Conservation (phyloP, 2,329 filamentous ascomycete genomes). For the Taxawa tesnikishii region DNA sequence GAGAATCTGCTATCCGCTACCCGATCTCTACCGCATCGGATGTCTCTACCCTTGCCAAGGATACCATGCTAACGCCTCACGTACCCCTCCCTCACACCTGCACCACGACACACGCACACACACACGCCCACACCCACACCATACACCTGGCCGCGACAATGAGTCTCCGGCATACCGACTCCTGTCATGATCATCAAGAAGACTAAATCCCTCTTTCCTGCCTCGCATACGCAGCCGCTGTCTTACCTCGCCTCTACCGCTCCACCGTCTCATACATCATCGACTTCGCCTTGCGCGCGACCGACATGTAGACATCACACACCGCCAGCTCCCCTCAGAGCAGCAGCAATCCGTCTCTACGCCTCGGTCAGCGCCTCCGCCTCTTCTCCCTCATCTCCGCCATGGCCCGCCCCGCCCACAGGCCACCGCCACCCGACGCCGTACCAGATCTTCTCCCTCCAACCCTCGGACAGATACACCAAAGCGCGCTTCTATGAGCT, state of each 20-base stretch:
- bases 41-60: too few relatives aligned
- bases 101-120: too few relatives aligned
- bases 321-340: conserved; percentile 16
- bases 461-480: conserved; percentile 55
- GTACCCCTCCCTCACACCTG: too few relatives aligned
- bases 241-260: neutral
- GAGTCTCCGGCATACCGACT: neutral
- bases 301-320: neutral
- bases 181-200: neutral
- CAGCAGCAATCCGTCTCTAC: conserved; percentile 8
- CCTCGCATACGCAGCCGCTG: neutral
- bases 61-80: too few relatives aligned
- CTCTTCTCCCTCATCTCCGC: conserved; percentile 11
- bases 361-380: conserved; percentile 14
- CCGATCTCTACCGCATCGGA: too few relatives aligned
- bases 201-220: neutral
- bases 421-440: conserved; percentile 53
- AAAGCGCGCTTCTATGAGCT: conserved; percentile 81
- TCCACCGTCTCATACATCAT: conserved; percentile 5
- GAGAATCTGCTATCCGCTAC: too few relatives aligned
- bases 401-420: conserved; percentile 20
- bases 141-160: neutral
- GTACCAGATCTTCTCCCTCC: conserved; percentile 71
- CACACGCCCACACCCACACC: too few relatives aligned
- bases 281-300: neutral